Percentiles rank a stretch among this genome's conserved stretches.
phyloP scores from a whole-genome alignment of 2,329 filamentous ascomycete species.

The Aspergillus felis region DNA sequence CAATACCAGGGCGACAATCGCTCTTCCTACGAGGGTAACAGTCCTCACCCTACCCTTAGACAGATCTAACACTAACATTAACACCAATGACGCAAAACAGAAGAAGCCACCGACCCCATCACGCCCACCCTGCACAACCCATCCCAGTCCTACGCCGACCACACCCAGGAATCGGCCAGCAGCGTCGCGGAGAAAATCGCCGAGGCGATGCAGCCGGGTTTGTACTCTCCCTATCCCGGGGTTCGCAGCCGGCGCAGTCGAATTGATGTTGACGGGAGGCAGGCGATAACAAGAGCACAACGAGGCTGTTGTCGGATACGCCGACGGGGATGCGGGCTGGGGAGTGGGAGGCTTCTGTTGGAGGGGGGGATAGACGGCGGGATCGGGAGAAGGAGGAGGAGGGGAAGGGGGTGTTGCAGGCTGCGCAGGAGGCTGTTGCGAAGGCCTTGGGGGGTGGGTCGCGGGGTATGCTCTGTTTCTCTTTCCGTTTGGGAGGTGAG shows the following conservation, averaged over 20 bases:
- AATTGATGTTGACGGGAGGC: background rate
- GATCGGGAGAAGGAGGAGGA: background rate
- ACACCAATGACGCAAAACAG: background rate
- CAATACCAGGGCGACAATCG: conserved; percentile 8
- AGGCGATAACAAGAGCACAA: conserved; percentile 17
- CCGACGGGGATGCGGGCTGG: conserved; percentile 6
- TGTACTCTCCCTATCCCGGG: too few relatives aligned
- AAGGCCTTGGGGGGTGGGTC: conserved; percentile 24
- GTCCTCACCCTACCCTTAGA: too few relatives aligned
- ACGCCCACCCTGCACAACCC: conserved; percentile 12
- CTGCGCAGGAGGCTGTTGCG: conserved; percentile 21
- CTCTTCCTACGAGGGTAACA: background rate
- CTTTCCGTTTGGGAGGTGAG: background rate
- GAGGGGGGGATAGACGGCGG: background rate
- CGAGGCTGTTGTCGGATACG: conserved; percentile 17
- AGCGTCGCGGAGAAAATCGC: conserved; percentile 14
- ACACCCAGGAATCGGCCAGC: conserved; percentile 17
- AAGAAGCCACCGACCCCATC: conserved; percentile 17
- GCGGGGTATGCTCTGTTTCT: conserved; percentile 14
- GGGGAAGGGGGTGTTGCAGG: conserved; percentile 11
- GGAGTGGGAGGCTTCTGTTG: conserved; percentile 2
- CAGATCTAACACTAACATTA: background rate
- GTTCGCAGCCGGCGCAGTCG: too few relatives aligned
- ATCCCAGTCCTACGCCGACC: conserved; percentile 4
- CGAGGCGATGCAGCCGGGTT: conserved; percentile 17